Conservation (phyloP, 305 asterid genomes). For the Stenogyne calaminthoides region DNA sequence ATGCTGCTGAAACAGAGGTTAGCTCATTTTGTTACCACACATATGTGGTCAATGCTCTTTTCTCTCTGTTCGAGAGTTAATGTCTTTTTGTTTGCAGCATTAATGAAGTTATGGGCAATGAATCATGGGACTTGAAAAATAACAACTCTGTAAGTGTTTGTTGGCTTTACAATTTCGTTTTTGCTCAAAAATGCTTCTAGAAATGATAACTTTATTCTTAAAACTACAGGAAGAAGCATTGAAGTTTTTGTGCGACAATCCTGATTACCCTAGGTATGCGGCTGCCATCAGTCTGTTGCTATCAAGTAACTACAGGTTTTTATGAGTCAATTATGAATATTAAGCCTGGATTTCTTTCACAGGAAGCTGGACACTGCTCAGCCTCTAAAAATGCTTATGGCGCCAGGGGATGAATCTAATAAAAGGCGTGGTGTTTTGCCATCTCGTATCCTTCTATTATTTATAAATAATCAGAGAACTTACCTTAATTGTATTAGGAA, state of each 20-base stretch:
- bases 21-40: conserved; percentile 30
- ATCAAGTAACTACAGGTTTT: conserved; percentile 27
- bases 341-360: conserved; percentile 36
- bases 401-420: conserved; percentile 72
- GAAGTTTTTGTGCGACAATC: conserved; percentile 46
- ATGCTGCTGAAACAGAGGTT: conserved; percentile 91
- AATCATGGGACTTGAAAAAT: conserved; percentile 61
- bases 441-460: conserved; percentile 75
- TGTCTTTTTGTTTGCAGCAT: conserved; percentile 62
- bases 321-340: conserved; percentile 13
- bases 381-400: conserved; percentile 71
- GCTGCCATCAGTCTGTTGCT: conserved; percentile 18
- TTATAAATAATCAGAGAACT: conserved; percentile 27
- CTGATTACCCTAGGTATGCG: conserved; percentile 62
- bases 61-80: conserved; percentile 25
- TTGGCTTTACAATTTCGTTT: conserved; percentile 1
- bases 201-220: conserved; percentile 27
- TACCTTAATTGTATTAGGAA: conserved; percentile 19
- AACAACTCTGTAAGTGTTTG: conserved; percentile 55
- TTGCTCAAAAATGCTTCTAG: conserved; percentile 23
- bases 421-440: conserved; percentile 70
- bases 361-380: conserved; percentile 68
- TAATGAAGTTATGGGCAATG: conserved; percentile 72
- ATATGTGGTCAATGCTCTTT: not conserved
- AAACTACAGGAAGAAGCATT: conserved; percentile 59